Base-by-base conservation (phyloP, 352 stramenopile genomes). In the Globisporangium emineosum region DNA sequence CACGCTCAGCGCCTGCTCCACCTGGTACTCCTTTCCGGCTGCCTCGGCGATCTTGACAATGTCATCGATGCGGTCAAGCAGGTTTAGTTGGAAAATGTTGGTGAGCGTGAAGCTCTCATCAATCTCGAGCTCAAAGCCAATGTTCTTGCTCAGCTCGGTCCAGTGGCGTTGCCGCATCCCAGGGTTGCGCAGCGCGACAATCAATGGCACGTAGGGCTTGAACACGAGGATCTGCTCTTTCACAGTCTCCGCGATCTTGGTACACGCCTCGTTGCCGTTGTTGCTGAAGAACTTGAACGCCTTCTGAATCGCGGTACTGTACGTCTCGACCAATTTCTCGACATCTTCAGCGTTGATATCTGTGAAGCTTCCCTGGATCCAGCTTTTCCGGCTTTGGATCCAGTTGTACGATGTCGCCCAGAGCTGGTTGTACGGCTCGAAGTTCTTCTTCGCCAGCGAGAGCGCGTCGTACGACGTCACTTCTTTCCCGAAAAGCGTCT, bases 131-230 rank as follows among this genome's bases (percentile, higher is more conserved):
- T 89, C 77, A 69, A 97, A 91, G 0, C 87, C 87, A 27, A 96
- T 70, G 33, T 81, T 86, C 50, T 92, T 81, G 59, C 83, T 97
- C 30, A 98, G 66, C 17, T 96, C 86, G 8, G 90, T 76, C 96
- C 96, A 99, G 66, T 99, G 96, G n/a, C 95, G 89, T 55, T 88
- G 73, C 0, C 90, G 81, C 93, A 99, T 98, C 4, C 96, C 96
- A 17, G 91, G 89, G 64, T 98, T 98, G 2, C 96, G 76, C 27
- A 99, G 66, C 1, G 86, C 81, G 4, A 93, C 75, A 55, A 98
- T 96, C 10, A 98, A 72, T 4, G 95, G 95, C 19, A 98, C 87
- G 49, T 96, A 93, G 2, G 95, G 96, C 66, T 94, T 93, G 75
- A 98, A 98, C 0, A 91, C 83, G 1, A 92, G 72, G 30, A 98